phyloP scores from a whole-genome alignment of 345 rosid genomes.

The Camelina laxa region DNA sequence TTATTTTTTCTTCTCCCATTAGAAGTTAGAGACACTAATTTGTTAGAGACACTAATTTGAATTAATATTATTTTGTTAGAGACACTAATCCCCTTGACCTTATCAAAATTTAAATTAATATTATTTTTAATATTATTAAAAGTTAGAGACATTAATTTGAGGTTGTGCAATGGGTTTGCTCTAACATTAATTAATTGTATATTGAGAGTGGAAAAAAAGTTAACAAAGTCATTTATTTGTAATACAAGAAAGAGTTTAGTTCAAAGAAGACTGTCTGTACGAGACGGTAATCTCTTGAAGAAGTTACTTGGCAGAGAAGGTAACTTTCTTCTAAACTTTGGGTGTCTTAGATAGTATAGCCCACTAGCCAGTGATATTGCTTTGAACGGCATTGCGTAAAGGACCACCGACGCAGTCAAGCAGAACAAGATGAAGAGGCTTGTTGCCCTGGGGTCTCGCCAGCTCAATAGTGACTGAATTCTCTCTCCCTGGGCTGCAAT shows the following conservation, averaged over 20 bases:
- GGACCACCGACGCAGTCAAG: slow-evolving; percentile 68
- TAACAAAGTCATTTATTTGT: slow-evolving; percentile 8
- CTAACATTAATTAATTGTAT: not conserved
- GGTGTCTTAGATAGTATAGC: slow-evolving; percentile 70
- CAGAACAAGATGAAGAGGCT: slow-evolving; percentile 73
- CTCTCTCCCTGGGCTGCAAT: slow-evolving; percentile 91
- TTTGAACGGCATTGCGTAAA: slow-evolving; percentile 68
- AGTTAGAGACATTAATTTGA: too few species aligned
- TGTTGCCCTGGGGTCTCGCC: slow-evolving; percentile 89
- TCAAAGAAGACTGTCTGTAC: slow-evolving; percentile 67
- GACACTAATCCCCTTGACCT: too few species aligned
- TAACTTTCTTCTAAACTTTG: slow-evolving; percentile 81
- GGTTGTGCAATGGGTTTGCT: too few species aligned
- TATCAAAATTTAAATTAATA: too few species aligned
- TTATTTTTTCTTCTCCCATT: too few species aligned
- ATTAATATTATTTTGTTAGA: too few species aligned
- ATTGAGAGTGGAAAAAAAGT: not conserved
- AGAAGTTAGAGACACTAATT: too few species aligned
- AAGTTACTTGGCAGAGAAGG: slow-evolving; percentile 84
- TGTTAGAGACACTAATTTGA: too few species aligned
- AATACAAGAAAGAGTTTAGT: slow-evolving; percentile 15
- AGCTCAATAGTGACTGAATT: slow-evolving; percentile 63
- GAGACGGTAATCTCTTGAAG: slow-evolving; percentile 76
- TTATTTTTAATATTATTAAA: too few species aligned
- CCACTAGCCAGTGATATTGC: slow-evolving; percentile 63